These are phyloP conservation scores for Biscogniauxia sp. DNA, from an alignment of 2,329 filamentous ascomycete genomes.

Conservation along the genomic window DNA sequence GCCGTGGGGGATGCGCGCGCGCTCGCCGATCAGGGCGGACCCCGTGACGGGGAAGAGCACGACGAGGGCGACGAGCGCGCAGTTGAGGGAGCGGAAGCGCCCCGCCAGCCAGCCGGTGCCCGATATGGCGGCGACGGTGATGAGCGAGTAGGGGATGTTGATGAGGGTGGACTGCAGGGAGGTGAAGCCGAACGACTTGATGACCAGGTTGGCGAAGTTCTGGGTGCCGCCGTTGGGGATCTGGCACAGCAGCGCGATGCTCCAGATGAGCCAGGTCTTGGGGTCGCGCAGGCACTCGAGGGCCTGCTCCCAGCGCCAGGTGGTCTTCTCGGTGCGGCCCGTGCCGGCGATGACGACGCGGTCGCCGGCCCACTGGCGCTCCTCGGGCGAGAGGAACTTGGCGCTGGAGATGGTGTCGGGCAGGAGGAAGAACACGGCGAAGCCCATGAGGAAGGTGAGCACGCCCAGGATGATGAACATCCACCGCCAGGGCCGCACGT, in stretches of 20 bases:
- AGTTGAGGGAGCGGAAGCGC: conserved; percentile 49
- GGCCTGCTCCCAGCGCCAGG: conserved; percentile 51
- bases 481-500: conserved; percentile 52
- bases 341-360: conserved; percentile 50
- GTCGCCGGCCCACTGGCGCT: conserved; percentile 47
- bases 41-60: conserved; percentile 52
- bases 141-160: conserved; percentile 57
- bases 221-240: conserved; percentile 63
- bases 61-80: conserved; percentile 48
- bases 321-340: conserved; percentile 46
- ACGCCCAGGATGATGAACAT: conserved; percentile 57
- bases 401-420: conserved; percentile 55
- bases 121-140: conserved; percentile 47
- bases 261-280: conserved; percentile 59
- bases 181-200: conserved; percentile 55
- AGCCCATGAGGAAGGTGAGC: conserved; percentile 49
- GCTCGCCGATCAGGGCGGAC: conserved; percentile 51
- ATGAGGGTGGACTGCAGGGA: conserved; percentile 54
- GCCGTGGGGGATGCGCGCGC: conserved; percentile 38
- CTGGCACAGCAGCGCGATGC: conserved; percentile 50
- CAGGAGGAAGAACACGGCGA: conserved; percentile 46
- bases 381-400: conserved; percentile 53
- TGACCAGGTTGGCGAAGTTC: conserved; percentile 57
- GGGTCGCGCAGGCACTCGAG: conserved; percentile 54
- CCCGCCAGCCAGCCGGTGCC: conserved; percentile 51